Base-by-base conservation (phyloP, 768 basidiomycete species). In the Mycena leptocephala region DNA sequence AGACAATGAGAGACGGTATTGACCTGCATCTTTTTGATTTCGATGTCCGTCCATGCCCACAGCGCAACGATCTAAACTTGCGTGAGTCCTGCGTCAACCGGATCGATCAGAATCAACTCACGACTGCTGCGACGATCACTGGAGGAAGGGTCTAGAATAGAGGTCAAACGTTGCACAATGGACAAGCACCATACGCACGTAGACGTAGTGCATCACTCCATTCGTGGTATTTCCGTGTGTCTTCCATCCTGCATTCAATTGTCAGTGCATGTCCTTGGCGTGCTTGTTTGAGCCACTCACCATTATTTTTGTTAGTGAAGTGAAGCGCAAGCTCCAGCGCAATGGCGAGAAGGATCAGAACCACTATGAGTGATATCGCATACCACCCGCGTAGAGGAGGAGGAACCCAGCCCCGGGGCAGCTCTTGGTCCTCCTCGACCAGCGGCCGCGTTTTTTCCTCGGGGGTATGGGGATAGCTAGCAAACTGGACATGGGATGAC, bases 11-110 rank as follows among this genome's bases (percentile, higher is more conserved):
- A 58, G 10, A 26, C 4, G 18, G n/a, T 22, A 58, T 81, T 33
- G 63, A 88, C 89, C 85, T 91, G 91, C 83, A 92, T 87, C 80
- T 88, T 90, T 78, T 91, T 90, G 63, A 92, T 89, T 74, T 91
- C 91, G 30, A 89, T 85, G 76, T 91, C 91, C 7, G 90, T 91
- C 90, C 90, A 91, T 7, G 89, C 82, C 90, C 90, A 92, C 67
- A 90, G 72, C 0, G 87, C 88, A 5, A 89, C 88, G 14, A 91
- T 69, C 88, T 89, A 74, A 41, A 55, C 33, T 35, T 46, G 51
- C 7, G 32, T 69, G 28, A 75, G 30, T 11, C 16, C 63, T 26
- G 20, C 43, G 39, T 28, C 53, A 14, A 46, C 59, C 41, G 24
- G 13, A 76, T 28, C 77, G 32, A 32, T 41, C n/a, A 43, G n/a